Evolutionary conservation across 495 filamentous ascomycete genomes (phyloP).

Genomic region (Xylaria sp.): DNA sequence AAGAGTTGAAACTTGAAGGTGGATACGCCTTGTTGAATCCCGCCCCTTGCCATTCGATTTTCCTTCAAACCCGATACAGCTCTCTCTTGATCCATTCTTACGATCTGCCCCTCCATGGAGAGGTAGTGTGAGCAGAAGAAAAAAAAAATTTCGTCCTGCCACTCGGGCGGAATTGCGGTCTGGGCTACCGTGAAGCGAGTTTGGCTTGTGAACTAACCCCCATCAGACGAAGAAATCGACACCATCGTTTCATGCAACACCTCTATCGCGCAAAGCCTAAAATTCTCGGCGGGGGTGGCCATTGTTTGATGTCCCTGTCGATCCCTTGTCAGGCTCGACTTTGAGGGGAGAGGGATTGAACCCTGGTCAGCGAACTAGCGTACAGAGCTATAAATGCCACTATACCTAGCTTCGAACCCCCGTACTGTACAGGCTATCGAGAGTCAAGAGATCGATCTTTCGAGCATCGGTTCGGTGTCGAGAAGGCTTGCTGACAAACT

Average conservation of each 20-base stretch:
- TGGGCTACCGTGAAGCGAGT: conserved; percentile 9
- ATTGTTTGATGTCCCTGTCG: conserved; percentile 34
- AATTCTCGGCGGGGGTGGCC: conserved; percentile 24
- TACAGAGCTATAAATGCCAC: not conserved
- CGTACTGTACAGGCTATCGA: conserved; percentile 1
- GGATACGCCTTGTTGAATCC: not conserved
- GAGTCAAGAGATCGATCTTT: not conserved
- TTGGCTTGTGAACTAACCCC: not conserved
- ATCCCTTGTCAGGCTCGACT: conserved; percentile 20
- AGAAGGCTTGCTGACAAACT: conserved; percentile 6
- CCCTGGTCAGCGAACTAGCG: conserved; percentile 9
- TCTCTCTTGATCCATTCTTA: not conserved
- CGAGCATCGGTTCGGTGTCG: not conserved
- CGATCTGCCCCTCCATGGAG: conserved; percentile 7
- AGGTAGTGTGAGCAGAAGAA: not conserved
- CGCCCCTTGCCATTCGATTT: conserved; percentile 11
- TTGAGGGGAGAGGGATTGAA: not conserved
- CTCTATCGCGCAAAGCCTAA: conserved; percentile 14
- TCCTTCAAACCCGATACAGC: not conserved
- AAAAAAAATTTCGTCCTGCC: not conserved
- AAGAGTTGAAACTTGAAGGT: conserved; percentile 7
- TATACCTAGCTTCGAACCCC: conserved; percentile 1
- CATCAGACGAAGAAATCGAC: conserved; percentile 15
- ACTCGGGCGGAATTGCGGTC: conserved; percentile 22
- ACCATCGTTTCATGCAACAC: conserved; percentile 19